Evolutionary conservation across 768 basidiomycete species (phyloP), one percentile per base, ranked within the genome.

Genomic region (Cantharellus anzutake): DNA sequence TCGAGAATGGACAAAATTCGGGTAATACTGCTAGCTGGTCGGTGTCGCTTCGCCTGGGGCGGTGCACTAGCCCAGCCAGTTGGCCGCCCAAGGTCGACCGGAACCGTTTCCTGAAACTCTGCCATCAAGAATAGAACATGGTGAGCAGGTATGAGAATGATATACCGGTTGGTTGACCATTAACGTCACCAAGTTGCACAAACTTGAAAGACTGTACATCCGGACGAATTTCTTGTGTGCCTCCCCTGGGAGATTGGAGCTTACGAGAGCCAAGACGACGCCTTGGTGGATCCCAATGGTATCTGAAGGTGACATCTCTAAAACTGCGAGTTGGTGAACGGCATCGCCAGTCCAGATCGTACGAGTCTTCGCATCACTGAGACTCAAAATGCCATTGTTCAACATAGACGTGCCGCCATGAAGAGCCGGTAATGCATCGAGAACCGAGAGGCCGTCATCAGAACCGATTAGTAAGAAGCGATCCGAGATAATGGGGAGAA

Each of bases 131-230:
- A 51, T 60, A 29, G 20, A 29, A 14, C 35, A 41, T 41, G 42
- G 38, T 11, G 52, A 55, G 52, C 7, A 55, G 11, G 52, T 37
- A 37, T 55, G 11, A 37, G 35, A 35, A 41, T 52, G 35, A 55
- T 37, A 55, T 62, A 83, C 87, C 70, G 82, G 83, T 60, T 83
- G 80, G 5, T 81, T 71, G 16, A 82, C 70, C 0, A 79, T 75
- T 84, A 84, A 90, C 65, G 80, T 81, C 1, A 84, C 85, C 7
- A 91, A 75, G 64, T 77, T 88, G 4, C 77, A 75, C 3, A 91
- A 70, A 66, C 86, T 86, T 20, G 80, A 74, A 20, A 91, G 73
- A 65, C 82, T 90, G 68, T 91, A 91, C 86, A 91, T 89, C 44
- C 88, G 79, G 44, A 89, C 70, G 4, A 74, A 68, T 63, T 86